Evolutionary conservation across 257 asterid species (phyloP).

Genomic region (Scutellaria minor): DNA sequence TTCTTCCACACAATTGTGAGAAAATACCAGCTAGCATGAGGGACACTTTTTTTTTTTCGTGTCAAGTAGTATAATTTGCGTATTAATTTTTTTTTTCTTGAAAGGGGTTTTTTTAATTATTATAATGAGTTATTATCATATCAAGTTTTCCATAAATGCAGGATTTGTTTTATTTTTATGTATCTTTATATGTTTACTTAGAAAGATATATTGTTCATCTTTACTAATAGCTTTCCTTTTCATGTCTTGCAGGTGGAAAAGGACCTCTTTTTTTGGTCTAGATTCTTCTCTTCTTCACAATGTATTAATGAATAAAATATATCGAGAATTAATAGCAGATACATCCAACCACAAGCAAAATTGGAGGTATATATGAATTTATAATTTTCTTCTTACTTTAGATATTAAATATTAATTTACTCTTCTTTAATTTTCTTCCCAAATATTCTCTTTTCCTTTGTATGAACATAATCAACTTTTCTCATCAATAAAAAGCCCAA

Average conservation of each 20-base stretch:
- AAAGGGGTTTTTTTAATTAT: not conserved
- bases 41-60: no score
- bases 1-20: not conserved
- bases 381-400: no score
- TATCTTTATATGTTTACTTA: not conserved
- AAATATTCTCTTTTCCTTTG: no score
- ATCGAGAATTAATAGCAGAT: not conserved
- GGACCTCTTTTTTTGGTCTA: not conserved
- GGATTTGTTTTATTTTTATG: not conserved
- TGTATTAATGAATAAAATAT: not conserved
- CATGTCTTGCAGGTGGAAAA: slow-evolving; percentile 39
- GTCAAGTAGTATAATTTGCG: no score
- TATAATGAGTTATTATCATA: not conserved
- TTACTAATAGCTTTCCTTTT: slow-evolving; percentile 1
- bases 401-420: no score
- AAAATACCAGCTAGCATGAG: no score
- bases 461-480: not conserved
- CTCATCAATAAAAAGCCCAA: not conserved
- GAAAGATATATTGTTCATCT: not conserved
- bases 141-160: slow-evolving; percentile 12
- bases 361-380: not conserved
- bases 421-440: no score
- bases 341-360: not conserved
- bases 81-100: not conserved
- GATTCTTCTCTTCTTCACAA: not conserved